phyloP scores from a whole-genome alignment of 1,139 yeast genomes.

The Casaregolazyma lundiana region DNA sequence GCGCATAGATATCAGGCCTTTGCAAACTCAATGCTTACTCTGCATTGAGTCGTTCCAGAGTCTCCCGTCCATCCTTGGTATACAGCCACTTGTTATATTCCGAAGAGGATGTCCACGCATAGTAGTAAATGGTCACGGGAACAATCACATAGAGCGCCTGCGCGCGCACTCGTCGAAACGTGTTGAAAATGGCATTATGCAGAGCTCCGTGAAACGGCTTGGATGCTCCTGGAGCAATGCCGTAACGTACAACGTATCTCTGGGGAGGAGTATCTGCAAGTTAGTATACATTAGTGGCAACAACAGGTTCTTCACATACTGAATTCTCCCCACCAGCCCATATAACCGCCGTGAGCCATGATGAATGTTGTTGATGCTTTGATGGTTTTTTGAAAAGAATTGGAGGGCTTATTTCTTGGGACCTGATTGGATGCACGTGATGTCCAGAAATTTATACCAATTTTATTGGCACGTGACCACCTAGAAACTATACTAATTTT shows the following conservation, averaged over 20 bases:
- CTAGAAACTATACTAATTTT: not conserved
- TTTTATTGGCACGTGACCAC: not conserved
- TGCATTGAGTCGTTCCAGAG: conserved; percentile 24
- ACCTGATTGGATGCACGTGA: conserved; percentile 11
- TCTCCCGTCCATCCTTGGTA: conserved; percentile 88
- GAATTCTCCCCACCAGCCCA: conserved; percentile 96
- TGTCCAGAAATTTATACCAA: too few species aligned
- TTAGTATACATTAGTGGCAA: not conserved
- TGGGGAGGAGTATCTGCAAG: conserved; percentile 60
- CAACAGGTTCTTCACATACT: conserved; percentile 21
- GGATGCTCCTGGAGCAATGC: conserved; percentile 92
- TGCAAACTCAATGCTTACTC: conserved; percentile 13
- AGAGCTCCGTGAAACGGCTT: conserved; percentile 84
- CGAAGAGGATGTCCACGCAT: conserved; percentile 82
- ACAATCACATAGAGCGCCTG: conserved; percentile 74
- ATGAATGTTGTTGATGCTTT: conserved; percentile 15
- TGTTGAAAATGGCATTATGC: conserved; percentile 85
- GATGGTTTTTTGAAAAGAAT: conserved; percentile 10
- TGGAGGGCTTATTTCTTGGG: not conserved
- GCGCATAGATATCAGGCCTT: too few species aligned
- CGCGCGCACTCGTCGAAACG: conserved; percentile 87
- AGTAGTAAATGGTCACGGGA: conserved; percentile 80
- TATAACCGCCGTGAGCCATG: conserved; percentile 71
- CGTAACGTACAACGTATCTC: conserved; percentile 54
- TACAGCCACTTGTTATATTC: conserved; percentile 89